Evolutionary conservation across 306 rosid species (phyloP), one percentile per base, ranked within the genome.

Genomic region (Mimosa bimucronata): DNA sequence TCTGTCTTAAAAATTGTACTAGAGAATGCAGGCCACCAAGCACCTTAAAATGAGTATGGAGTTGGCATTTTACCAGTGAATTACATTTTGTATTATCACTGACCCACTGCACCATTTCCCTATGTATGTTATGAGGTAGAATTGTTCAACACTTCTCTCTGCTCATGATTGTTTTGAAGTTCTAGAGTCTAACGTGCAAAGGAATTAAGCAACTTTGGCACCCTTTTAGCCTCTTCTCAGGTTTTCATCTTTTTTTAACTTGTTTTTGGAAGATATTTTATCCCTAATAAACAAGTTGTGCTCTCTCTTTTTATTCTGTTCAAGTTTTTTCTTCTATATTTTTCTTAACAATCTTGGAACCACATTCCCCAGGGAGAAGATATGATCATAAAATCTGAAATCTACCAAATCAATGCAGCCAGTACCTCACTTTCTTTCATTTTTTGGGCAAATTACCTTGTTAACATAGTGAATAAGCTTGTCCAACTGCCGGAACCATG

Each of bases 391-490:
- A 66, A 78, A 78, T 78, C 16, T 66, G 67, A 79, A 74, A 26
- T 26, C 31, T 12, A 21, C 12, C 53, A 26, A 60, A 48, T 13
- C 68, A 46, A 68, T 6, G 74, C 73, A 57, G 77, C 31, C 1
- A 76, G 55, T 53, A 83, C 60, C 52, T 66, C 55, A 18, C 73
- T 65, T 73, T 41, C 76, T 73, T 34, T 52, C 30, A 46, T 45
- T 58, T 45, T 45, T 48, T 31, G 76, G 69, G 64, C 14, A 58
- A 82, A 66, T 55, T 84, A 95, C 98, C 98, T 89, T 48, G 86
- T 95, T 95, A 61, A 95, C 98, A 83, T 95, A 95, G 84, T 95
- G 99, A 83, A 95, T 93, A 81, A 95, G 92, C 83, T 95, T 95
- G 91, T 95, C 99, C 96, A 95, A 65, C 79, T 95, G 91, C 66